phyloP scores from a whole-genome alignment of 208 protist genomes.

The Leishmania martiniquensis region DNA sequence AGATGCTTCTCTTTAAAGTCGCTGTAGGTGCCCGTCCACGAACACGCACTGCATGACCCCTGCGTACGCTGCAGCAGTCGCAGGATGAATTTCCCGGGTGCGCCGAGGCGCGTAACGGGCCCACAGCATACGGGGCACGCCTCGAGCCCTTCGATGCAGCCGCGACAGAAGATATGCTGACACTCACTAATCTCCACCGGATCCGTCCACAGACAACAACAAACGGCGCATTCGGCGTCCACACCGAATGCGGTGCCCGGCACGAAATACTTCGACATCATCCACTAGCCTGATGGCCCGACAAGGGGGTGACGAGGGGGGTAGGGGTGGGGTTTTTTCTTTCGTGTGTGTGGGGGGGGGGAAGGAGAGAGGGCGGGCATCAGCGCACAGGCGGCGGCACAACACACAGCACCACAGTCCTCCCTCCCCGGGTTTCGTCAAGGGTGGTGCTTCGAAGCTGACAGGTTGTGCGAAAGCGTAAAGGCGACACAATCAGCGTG shows the following conservation, averaged over 20 bases:
- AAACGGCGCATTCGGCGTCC: conserved; percentile 54
- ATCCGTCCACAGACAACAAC: conserved; percentile 46
- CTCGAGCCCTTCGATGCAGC: conserved; percentile 39
- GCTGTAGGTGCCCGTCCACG: conserved; percentile 59
- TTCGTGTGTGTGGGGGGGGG: background rate
- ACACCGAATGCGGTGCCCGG: conserved; percentile 40
- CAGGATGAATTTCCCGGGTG: conserved; percentile 47
- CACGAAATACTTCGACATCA: conserved; percentile 57
- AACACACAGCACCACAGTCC: background rate
- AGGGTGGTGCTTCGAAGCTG: background rate
- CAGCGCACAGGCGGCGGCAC: background rate
- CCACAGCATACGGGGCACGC: conserved; percentile 58
- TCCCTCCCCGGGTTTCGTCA: background rate
- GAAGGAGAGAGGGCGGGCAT: background rate
- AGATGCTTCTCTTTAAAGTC: conserved; percentile 53
- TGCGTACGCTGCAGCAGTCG: conserved; percentile 44
- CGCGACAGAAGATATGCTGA: conserved; percentile 62
- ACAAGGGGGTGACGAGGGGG: too few species aligned
- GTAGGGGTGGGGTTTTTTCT: too few species aligned
- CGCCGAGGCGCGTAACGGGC: conserved; percentile 20
- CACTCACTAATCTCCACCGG: conserved; percentile 51
- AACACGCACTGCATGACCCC: conserved; percentile 55
- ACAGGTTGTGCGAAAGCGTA: background rate
- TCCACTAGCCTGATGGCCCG: background rate
- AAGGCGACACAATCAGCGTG: background rate